Conservation (phyloP, 2,329 filamentous ascomycete genomes). For the Epichloe scottii region DNA sequence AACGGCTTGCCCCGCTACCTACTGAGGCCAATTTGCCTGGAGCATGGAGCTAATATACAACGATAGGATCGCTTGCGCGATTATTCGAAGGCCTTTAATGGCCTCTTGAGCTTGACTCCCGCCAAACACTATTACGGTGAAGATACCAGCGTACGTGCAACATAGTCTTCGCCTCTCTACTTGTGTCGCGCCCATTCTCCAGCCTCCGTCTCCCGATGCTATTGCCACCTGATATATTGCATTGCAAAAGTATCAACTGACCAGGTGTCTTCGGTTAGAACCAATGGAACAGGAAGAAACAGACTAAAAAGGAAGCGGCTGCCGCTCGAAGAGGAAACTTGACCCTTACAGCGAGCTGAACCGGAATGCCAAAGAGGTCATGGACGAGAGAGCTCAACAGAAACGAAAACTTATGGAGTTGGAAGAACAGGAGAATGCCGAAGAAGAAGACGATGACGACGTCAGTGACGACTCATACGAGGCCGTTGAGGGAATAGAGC, state of each 20-base stretch:
- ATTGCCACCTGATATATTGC: not conserved
- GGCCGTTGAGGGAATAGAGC: conserved; percentile 40
- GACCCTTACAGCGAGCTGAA: conserved; percentile 77
- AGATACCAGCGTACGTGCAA: conserved; percentile 61
- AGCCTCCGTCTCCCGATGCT: not conserved
- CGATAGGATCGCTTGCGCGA: conserved; percentile 42
- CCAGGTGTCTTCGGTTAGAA: conserved; percentile 40
- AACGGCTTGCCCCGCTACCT: conserved; percentile 17
- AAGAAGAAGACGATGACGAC: conserved; percentile 34
- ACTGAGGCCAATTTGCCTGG: not conserved
- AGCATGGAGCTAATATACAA: conserved; percentile 6
- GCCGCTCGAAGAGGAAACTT: conserved; percentile 75
- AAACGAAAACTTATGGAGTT: conserved; percentile 69
- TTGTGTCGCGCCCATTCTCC: not conserved
- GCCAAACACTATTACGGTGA: conserved; percentile 85
- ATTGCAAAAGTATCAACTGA: not conserved
- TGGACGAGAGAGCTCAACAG: conserved; percentile 66
- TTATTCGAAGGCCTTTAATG: conserved; percentile 68
- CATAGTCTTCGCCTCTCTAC: not conserved
- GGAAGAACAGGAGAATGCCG: conserved; percentile 30
- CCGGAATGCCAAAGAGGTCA: conserved; percentile 75
- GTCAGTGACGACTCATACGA: conserved; percentile 31
- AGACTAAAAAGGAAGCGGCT: conserved; percentile 78
- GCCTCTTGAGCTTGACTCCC: conserved; percentile 74
- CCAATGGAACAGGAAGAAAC: conserved; percentile 89